phyloP scores from a whole-genome alignment of 345 rosid genomes.

The Sisymbrium irio region DNA sequence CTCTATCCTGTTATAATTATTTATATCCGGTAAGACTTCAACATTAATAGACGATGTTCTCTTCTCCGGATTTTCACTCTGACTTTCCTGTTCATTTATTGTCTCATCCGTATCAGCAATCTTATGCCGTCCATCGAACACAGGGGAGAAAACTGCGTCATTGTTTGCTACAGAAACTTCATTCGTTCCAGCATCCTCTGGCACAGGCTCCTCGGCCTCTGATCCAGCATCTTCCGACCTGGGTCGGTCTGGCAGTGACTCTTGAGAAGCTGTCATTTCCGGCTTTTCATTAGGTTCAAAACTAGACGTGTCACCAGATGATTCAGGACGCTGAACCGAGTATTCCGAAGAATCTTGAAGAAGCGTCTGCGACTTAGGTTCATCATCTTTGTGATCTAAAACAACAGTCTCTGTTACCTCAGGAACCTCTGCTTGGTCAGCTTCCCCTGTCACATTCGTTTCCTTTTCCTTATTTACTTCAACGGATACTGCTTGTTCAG shows the following conservation, averaged over 20 bases:
- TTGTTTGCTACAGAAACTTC: constrained; percentile 29
- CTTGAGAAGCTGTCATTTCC: constrained; percentile 37
- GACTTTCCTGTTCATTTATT: constrained; percentile 35
- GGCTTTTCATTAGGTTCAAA: constrained; percentile 39
- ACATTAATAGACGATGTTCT: constrained; percentile 36
- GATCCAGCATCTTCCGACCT: constrained; percentile 39
- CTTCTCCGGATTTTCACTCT: constrained; percentile 40
- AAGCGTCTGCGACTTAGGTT: constrained; percentile 39
- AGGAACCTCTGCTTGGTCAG: constrained; percentile 32
- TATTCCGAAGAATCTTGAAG: constrained; percentile 42
- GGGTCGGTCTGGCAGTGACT: constrained; percentile 39
- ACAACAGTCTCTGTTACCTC: constrained; percentile 38
- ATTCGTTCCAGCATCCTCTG: constrained; percentile 40
- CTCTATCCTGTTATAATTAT: constrained; percentile 32
- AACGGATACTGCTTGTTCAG: constrained; percentile 33
- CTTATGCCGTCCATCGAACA: constrained; percentile 35
- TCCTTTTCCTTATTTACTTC: constrained; percentile 41
- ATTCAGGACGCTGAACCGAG: constrained; percentile 33
- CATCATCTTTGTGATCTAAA: constrained; percentile 40
- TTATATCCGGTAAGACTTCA: constrained; percentile 41
- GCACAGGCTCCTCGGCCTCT: constrained; percentile 43
- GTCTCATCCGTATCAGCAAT: constrained; percentile 41
- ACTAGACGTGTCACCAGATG: constrained; percentile 35
- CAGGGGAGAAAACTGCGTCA: constrained; percentile 30
- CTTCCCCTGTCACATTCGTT: constrained; percentile 30